phyloP scores from a whole-genome alignment of 2,329 filamentous ascomycete species.

The Fusarium albidum region DNA sequence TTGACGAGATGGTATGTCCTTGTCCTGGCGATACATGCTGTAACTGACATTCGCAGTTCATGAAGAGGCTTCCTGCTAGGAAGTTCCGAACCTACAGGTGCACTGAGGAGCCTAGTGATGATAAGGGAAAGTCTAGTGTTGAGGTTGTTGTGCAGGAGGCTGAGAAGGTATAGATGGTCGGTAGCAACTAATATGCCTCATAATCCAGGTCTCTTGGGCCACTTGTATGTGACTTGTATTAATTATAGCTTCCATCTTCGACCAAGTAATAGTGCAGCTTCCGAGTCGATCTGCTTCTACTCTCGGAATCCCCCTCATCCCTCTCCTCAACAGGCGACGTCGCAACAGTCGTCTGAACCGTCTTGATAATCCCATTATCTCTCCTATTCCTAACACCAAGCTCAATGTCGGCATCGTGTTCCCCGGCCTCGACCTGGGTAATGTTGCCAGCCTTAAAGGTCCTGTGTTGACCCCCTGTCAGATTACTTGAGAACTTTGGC shows the following conservation, averaged over 20 bases:
- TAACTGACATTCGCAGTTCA: no score
- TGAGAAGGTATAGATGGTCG: no score
- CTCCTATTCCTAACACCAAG: background rate
- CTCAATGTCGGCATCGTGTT: conserved; percentile 11
- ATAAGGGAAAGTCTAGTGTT: conserved; percentile 15
- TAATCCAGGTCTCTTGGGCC: no score
- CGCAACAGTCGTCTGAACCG: conserved; percentile 31
- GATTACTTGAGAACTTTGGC: background rate
- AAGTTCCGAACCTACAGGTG: conserved; percentile 24
- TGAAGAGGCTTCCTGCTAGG: conserved; percentile 23
- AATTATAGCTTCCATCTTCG: no score
- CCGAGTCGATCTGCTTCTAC: conserved; percentile 25
- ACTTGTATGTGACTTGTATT: no score
- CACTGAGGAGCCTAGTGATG: background rate
- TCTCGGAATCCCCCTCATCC: conserved; percentile 16
- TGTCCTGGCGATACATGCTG: rapidly evolving
- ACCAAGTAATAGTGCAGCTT: conserved; percentile 20
- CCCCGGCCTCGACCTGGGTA: conserved; percentile 13
- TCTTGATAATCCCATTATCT: conserved; percentile 27
- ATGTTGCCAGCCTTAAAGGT: conserved; percentile 2
- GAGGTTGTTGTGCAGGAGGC: conserved; percentile 21
- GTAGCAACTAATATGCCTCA: no score
- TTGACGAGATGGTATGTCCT: conserved; percentile 31
- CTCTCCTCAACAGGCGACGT: background rate
- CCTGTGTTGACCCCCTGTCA: conserved; percentile 2